Conservation (phyloP, 2,329 filamentous ascomycete genomes). For the Xylariaceae sp. region DNA sequence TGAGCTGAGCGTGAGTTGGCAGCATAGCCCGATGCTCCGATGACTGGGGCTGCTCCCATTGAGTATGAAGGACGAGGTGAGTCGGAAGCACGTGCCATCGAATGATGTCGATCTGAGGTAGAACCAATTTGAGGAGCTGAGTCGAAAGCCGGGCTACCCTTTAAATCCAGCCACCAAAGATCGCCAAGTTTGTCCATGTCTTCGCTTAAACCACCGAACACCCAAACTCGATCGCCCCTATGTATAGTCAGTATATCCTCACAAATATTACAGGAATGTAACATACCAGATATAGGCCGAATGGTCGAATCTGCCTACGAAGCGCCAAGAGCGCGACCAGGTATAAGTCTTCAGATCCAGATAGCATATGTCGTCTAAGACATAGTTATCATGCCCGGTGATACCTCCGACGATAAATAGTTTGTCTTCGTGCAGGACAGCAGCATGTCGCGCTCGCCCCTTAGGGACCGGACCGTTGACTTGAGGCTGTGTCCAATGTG, state of each 20-base stretch:
- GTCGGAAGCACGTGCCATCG: conserved; percentile 37
- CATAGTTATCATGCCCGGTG: conserved; percentile 85
- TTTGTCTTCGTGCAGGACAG: conserved; percentile 93
- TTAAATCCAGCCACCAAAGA: conserved; percentile 95
- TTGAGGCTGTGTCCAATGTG: conserved; percentile 91
- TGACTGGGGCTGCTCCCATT: conserved; percentile 43
- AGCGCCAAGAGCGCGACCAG: conserved; percentile 94
- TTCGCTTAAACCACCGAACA: conserved; percentile 89
- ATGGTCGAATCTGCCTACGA: conserved; percentile 92
- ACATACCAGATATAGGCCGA: conserved; percentile 79
- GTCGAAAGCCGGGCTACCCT: conserved; percentile 82
- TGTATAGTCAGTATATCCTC: conserved; percentile 11
- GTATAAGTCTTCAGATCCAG: conserved; percentile 96
- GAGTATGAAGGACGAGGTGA: conserved; percentile 51
- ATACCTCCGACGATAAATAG: conserved; percentile 95
- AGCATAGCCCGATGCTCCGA: conserved; percentile 60
- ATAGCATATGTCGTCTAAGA: conserved; percentile 94
- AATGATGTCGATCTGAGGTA: conserved; percentile 42
- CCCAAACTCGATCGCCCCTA: conserved; percentile 80
- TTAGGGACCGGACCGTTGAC: conserved; percentile 81
- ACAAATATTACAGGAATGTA: not conserved
- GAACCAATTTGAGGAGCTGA: conserved; percentile 55
- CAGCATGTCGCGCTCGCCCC: conserved; percentile 87
- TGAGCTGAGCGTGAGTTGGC: conserved; percentile 65
- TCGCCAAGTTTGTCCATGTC: conserved; percentile 97